Base-by-base conservation (phyloP, 257 asterid species). In the Solanum chilense region DNA sequence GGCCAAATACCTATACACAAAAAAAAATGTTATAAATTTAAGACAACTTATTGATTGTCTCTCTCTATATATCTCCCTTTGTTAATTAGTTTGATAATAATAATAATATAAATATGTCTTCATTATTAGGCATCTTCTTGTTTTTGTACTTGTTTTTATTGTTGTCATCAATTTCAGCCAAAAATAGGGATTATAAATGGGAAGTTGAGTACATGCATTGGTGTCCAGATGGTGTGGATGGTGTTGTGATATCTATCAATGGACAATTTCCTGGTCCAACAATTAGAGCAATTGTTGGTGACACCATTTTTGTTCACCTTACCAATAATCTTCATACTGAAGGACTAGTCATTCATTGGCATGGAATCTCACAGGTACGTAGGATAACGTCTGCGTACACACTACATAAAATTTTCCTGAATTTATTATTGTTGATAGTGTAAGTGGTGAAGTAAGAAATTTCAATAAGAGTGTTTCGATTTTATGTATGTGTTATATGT, bases 241-340 rank as follows among this genome's bases (percentile, higher is more conserved):
- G 91, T 21, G 88, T 92, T 12, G 96, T 92, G 9, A 89, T 96
- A 87, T 89, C 92, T 9, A 96, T 96, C 82, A 96, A 96, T 33
- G 98, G 97, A 70, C 93, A 90, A 86, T 95, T 93, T 69, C 98
- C 99, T 13, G 96, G 98, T 74, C 98, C 99, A 33, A 95, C 98
- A 1, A 94, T 96, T 33, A 90, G 93, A 70, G 99, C 96, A 23
- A 89, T 27, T 49, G 94, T 91, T 52, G 98, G 98, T 0, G 99
- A 96, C 23, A 95, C 93, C 68, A 47, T 96, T 1, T 88, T 87
- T 56, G 85, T 96, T 12, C 90, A 94, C 73, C 95, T 96, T 66
- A 93, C 95, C 71, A 96, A 95, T 88, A 87, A 91, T 87, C 95
- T 96, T 70, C 87, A 47, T 52, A 95, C 98, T 18, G 98, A 96